Percentiles rank a stretch among this genome's conserved stretches.
Conservation (phyloP, 2,329 filamentous ascomycete genomes). For the Peltaster fructicola region DNA sequence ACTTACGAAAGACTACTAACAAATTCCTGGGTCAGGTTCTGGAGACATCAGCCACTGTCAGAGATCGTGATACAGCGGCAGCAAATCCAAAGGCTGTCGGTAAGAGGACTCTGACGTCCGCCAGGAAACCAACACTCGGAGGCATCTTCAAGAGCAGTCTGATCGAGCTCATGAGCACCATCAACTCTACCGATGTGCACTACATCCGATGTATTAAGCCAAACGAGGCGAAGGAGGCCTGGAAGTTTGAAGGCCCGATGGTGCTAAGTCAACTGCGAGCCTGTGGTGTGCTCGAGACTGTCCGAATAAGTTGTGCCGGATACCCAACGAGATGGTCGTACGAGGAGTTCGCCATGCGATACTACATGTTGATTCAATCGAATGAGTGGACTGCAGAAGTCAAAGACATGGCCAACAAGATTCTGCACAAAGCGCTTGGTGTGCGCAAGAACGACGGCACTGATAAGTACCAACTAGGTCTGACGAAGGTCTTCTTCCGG, state of each 20-base stretch:
- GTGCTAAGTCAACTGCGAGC: conserved; percentile 91
- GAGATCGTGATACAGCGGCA: conserved; percentile 63
- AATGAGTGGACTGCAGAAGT: conserved; percentile 86
- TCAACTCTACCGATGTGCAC: conserved; percentile 94
- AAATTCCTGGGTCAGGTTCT: conserved; percentile 70
- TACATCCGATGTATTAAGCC: conserved; percentile 99
- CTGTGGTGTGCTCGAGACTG: conserved; percentile 96
- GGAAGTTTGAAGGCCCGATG: conserved; percentile 98
- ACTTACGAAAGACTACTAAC: conserved; percentile 71
- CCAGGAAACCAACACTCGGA: conserved; percentile 89
- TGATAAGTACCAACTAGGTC: conserved; percentile 92
- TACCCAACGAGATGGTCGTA: conserved; percentile 98
- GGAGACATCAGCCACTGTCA: conserved; percentile 66
- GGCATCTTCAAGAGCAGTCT: conserved; percentile 97
- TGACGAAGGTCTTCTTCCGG: conserved; percentile 98
- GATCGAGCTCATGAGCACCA: conserved; percentile 95
- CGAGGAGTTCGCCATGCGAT: conserved; percentile 90
- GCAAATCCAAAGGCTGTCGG: conserved; percentile 47
- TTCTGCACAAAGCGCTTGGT: conserved; percentile 70
- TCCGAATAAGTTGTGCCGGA: conserved; percentile 90
- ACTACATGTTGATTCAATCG: conserved; percentile 95
- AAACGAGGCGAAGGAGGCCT: conserved; percentile 88
- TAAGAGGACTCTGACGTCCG: conserved; percentile 77
- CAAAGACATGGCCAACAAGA: conserved; percentile 80
- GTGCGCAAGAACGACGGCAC: conserved; percentile 44